Evolutionary conservation across 371 early-diverging fungal species (phyloP).

Genomic region (Rhizopus sp.): DNA sequence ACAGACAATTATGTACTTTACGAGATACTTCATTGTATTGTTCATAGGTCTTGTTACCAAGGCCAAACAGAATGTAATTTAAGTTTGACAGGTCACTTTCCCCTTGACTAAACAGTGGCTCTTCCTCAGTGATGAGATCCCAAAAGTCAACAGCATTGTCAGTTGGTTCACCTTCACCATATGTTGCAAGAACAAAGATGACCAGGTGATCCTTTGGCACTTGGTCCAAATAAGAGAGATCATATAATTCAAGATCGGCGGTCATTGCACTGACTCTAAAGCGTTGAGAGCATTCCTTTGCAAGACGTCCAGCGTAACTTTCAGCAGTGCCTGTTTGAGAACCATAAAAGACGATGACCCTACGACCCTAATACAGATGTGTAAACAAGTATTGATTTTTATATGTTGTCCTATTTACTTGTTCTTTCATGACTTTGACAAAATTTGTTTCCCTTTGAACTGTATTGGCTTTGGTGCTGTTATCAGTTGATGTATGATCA

Average conservation of each 20-base stretch:
- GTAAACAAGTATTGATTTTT: neutral
- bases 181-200: conserved; percentile 89
- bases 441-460: conserved; percentile 29
- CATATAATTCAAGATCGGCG: conserved; percentile 87
- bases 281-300: conserved; percentile 79
- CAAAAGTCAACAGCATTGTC: conserved; percentile 91
- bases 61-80: conserved; percentile 86
- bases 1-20: conserved; percentile 64
- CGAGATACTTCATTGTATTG: conserved; percentile 87
- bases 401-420: conserved; percentile 29
- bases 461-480: conserved; percentile 7
- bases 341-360: conserved; percentile 85
- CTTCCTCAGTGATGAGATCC: conserved; percentile 71
- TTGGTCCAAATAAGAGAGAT: conserved; percentile 73
- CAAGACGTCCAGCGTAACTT: conserved; percentile 86
- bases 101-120: conserved; percentile 68
- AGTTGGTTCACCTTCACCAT: conserved; percentile 92
- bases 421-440: conserved; percentile 56
- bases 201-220: conserved; percentile 66
- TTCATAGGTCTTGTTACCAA: conserved; percentile 98
- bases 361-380: conserved; percentile 49
- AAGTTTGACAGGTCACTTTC: conserved; percentile 62
- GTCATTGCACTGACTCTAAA: conserved; percentile 78
- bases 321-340: conserved; percentile 98
- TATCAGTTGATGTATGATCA: conserved; percentile 13